Evolutionary conservation across 345 rosid genomes (phyloP), one percentile per base, ranked within the genome.

Genomic region (Mangifera indica): DNA sequence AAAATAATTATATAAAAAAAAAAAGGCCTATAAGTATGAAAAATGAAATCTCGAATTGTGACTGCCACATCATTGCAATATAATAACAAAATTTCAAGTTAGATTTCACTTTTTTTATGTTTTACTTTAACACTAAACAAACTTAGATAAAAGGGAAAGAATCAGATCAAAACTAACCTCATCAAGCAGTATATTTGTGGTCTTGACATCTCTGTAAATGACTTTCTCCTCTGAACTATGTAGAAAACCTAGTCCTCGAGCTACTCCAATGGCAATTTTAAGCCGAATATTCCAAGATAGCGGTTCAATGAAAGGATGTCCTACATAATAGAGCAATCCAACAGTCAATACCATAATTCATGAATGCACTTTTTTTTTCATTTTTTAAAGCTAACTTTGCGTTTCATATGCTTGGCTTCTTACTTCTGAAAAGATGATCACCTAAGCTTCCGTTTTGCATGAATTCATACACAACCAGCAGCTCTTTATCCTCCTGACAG

Each of bases 131-230:
- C 60, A 49, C 60, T 20, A 54, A 60, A 20, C 10, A 4, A 13
- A 70, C 37, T 10, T 44, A 8, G 21, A 56, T 4, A 54, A 21
- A 34, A 66, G 18, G 3, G 15, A 7, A 26, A 0, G 10, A 22
- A 42, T 56, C n/a, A 20, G 15, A 52, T 24, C 34, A 46, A 48
- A 63, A 81, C 90, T 78, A 70, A 94, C 98, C 88, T 57, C 76
- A 61, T 90, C 97, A 25, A 94, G 86, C 76, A 92, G 81, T 63
- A 94, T 87, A 76, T 87, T 92, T 3, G 96, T 85, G 52, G 98
- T 87, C 86, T 90, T 90, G 75, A 93, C 89, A 80, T 91, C 97
- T 74, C 93, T 80, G 77, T 90, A 87, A 70, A 92, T 92, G 83
- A 94, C 88, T 77, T 85, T 81, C 83, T 85, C 84, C 17, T 90